Evolutionary conservation across 1,139 yeast species (phyloP), one percentile per base, ranked within the genome.

Genomic region (Yamadazyma membranifaciens): DNA sequence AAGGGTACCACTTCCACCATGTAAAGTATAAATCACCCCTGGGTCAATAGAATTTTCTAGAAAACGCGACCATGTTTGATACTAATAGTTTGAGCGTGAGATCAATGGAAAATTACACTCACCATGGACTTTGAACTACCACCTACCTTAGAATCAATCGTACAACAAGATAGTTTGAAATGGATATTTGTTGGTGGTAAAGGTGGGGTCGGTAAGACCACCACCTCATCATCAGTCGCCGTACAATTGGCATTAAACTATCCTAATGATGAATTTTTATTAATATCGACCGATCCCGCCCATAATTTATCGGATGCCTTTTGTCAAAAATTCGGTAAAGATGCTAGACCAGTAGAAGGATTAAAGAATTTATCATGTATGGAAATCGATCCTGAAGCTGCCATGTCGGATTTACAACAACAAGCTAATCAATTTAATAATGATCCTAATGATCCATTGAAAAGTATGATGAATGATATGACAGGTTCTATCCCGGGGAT

Each of bases 111-210:
- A 20, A 20, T 6, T 20, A 20, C 24, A 20, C 24, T 9, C 20
- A 40, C 9, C 32, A 72, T 71, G 77, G 77, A 72, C 45, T 67
- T 72, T 41, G 76, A 70, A 47, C 60, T 72, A 43, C 91, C 83
- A 52, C 88, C 91, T 46, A 81, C 84, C 28, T 73, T 85, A 51
- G 79, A 79, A 52, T 80, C 86, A 20, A 66, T 85, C 40, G 69
- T 85, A 39, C 57, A 71, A 26, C 88, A 84, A 50, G 85, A 77
- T 27, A 67, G 92, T 13, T 78, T 92, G 56, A 87, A 87, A 58
- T 92, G 98, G 98, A 86, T 92, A 50, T 92, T 92, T 59, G 98
- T 91, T 33, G 98, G 98, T 47, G 98, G 98, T 55, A 92, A 92
- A 72, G 98, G 98, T 61, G 98, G 98, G 65, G 98, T 92, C 31